Percentiles rank a stretch among this genome's conserved stretches.
Conservation (phyloP, 2,329 filamentous ascomycete species). For the Piedraia hortae region DNA sequence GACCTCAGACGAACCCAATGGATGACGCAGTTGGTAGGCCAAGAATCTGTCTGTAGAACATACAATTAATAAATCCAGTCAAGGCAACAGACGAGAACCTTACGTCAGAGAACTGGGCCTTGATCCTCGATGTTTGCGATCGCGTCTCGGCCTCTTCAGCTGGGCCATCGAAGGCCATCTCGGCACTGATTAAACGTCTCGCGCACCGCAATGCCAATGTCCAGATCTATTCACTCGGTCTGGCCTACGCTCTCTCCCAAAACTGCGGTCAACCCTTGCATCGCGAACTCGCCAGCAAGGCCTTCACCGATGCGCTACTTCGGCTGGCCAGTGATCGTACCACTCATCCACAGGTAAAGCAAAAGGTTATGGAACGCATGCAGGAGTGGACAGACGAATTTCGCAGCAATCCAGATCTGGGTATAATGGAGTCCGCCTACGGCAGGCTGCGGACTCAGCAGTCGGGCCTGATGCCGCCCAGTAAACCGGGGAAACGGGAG, state of each 20-base stretch:
- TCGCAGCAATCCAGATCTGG: constrained; percentile 59
- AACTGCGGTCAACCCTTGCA: constrained; percentile 75
- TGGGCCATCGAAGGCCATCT: constrained; percentile 29
- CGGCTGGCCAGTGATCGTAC: constrained; percentile 79
- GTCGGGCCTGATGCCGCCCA: constrained; percentile 61
- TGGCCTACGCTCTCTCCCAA: constrained; percentile 72
- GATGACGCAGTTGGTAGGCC: constrained; percentile 37
- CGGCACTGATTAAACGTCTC: constrained; percentile 71
- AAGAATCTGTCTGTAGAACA: not conserved
- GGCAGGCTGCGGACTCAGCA: constrained; percentile 50
- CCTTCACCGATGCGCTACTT: constrained; percentile 79
- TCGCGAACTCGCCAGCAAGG: constrained; percentile 67
- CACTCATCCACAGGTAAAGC: constrained; percentile 85
- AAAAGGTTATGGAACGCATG: constrained; percentile 92
- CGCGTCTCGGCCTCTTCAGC: constrained; percentile 11
- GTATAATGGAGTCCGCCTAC: constrained; percentile 93
- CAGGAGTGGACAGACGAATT: constrained; percentile 94
- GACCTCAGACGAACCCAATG: constrained; percentile 26
- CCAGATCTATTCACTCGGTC: constrained; percentile 81
- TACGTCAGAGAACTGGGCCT: constrained; percentile 57
- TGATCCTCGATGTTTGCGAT: constrained; percentile 25
- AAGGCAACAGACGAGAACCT: constrained; percentile 95
- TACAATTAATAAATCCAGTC: constrained; percentile 17
- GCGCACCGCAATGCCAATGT: constrained; percentile 90
- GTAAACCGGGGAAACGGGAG: constrained; percentile 74